Evolutionary conservation across 1,284 basidiomycete genomes (phyloP), one percentile per base, ranked within the genome.

Genomic region (Quambalaria eucalypti): DNA sequence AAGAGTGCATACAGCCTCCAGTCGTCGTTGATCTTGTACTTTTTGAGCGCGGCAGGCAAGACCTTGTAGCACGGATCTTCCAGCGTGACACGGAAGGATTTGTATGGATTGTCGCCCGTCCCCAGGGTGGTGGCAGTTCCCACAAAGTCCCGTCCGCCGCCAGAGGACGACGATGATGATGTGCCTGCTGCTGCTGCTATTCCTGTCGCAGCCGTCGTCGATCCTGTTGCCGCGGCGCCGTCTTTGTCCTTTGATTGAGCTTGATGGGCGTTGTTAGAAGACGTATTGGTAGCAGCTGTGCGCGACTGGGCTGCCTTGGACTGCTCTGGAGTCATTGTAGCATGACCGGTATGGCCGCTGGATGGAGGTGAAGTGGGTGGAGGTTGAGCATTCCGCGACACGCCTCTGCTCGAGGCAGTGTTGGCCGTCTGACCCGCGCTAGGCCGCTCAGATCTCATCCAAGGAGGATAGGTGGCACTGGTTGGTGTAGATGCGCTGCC

Each of bases 1-100:
- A 99, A 98, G 83, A 99, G 87, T 25, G 93, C 95, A 79, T 98
- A 98, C 71, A 90, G 87, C 79, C 90, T 87, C 92, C 93, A 98
- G 76, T 91, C 92, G 68, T 98, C 95, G 73, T 92, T 92, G 78
- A 98, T 97, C 75, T 90, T 90, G 78, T 98, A 99, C 78, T 97
- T 97, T 79, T 96, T 96, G 62, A 99, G 80, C 16, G 95, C 95
- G 0, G 93, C 92, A 0, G 95, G 93, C 16, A 99, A 79, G 16
- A 99, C 93, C 73, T 95, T 96, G 86, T 88, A 93, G 54, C 92
- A 95, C 0, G 95, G 93, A 76, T 98, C 95, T 59, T 98, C 93
- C 59, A 98, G 77, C 61, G 88, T 81, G 26, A 82, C 82, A 23
- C 66, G 60, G 59, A 69, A 69, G 33, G 68, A 73, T 50, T 76